These are phyloP conservation scores for Neospora caninum DNA, from an alignment of 169 alveolate genomes.

Conservation along the genomic window DNA sequence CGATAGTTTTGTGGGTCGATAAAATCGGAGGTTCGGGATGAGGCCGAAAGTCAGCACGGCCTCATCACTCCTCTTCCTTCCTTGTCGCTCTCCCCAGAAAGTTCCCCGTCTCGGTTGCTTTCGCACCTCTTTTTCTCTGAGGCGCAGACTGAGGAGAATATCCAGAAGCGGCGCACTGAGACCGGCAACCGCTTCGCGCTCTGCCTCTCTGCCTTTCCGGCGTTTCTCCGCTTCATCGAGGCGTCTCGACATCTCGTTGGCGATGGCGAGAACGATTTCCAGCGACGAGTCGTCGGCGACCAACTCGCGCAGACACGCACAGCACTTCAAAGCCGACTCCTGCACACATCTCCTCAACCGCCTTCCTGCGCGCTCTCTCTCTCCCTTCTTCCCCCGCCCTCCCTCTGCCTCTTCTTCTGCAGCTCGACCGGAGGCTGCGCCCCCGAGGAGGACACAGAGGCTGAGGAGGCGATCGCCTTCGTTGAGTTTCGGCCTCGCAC, in stretches of 20 bases:
- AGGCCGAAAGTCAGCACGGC: too few species aligned
- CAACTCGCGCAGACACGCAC: not conserved
- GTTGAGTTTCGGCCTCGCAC: not conserved
- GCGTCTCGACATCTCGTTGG: not conserved
- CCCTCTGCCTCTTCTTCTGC: not conserved
- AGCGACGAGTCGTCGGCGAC: not conserved
- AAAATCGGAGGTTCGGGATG: too few species aligned
- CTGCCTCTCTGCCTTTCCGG: not conserved
- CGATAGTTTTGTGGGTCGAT: too few species aligned
- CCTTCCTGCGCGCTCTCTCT: not conserved
- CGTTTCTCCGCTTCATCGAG: not conserved
- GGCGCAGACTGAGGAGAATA: not conserved
- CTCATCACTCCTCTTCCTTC: too few species aligned
- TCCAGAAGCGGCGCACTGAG: constrained; percentile 5
- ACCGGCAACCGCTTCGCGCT: not conserved
- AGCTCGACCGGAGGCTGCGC: not conserved
- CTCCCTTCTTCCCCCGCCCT: not conserved
- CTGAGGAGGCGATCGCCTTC: not conserved
- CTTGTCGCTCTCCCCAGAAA: too few species aligned
- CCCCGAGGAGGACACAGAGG: not conserved
- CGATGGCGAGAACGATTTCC: not conserved
- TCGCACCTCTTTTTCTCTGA: not conserved
- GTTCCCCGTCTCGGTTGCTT: too few species aligned
- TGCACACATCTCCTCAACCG: not conserved
- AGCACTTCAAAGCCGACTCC: not conserved